These are phyloP conservation scores for Akanthomyces lecanii DNA, from an alignment of 2,329 filamentous ascomycete species.

Conservation along the genomic window DNA sequence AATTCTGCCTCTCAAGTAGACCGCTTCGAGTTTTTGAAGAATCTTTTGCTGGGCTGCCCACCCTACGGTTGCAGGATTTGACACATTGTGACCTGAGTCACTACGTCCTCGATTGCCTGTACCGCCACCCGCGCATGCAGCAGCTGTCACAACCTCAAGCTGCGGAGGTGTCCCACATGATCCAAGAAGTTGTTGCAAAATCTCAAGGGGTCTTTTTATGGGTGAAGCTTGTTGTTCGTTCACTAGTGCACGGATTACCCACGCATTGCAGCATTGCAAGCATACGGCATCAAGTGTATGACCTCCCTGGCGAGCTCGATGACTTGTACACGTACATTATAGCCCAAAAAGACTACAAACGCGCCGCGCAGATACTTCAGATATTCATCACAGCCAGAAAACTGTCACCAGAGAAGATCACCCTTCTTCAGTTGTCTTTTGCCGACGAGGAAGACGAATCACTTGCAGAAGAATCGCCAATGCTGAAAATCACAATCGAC, in stretches of 20 bases:
- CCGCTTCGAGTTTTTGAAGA: constrained; percentile 20
- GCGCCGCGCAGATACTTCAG: not conserved
- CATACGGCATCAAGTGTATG: constrained; percentile 4
- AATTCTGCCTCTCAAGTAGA: constrained; percentile 27
- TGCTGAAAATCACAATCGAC: not conserved
- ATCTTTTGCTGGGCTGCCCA: constrained; percentile 12
- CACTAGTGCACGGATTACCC: constrained; percentile 14
- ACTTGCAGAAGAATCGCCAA: constrained; percentile 2
- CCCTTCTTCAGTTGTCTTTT: constrained; percentile 1
- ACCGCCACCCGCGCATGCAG: constrained; percentile 3
- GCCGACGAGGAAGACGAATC: not conserved
- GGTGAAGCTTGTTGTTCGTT: constrained; percentile 21
- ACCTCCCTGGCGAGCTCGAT: constrained; percentile 15
- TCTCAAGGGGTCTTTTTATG: constrained; percentile 24
- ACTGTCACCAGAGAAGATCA: not conserved
- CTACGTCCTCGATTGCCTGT: constrained; percentile 3
- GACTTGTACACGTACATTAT: constrained; percentile 16
- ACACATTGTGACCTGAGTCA: constrained; percentile 5
- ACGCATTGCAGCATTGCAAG: not conserved
- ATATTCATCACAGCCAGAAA: not conserved
- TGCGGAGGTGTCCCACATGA: not conserved
- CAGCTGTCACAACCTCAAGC: not conserved
- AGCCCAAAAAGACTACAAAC: not conserved
- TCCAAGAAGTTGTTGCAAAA: constrained; percentile 3
- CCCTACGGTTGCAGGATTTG: constrained; percentile 4